Conservation (phyloP, 345 rosid genomes). For the Ceriops zippeliana region DNA sequence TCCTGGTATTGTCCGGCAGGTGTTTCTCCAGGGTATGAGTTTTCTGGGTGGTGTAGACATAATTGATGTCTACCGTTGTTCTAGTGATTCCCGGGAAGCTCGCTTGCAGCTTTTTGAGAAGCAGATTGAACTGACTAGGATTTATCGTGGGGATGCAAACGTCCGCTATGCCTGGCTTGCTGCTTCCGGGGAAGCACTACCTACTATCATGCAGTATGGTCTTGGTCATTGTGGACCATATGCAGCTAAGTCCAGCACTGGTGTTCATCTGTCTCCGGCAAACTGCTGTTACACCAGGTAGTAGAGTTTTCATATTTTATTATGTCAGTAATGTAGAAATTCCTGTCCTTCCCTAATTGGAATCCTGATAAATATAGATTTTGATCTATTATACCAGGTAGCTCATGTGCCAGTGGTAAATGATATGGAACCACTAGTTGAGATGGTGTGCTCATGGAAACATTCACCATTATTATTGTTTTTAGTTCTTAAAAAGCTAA, state of each 20-base stretch:
- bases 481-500: no score
- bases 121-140: slow-evolving; percentile 64
- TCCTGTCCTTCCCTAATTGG: no score
- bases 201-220: slow-evolving; percentile 48
- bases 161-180: slow-evolving; percentile 89
- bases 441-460: no score
- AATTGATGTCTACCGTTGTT: slow-evolving; percentile 43
- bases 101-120: slow-evolving; percentile 67
- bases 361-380: no score
- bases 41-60: slow-evolving; percentile 41
- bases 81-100: slow-evolving; percentile 38
- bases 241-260: slow-evolving; percentile 52
- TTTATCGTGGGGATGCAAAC: slow-evolving; percentile 77
- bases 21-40: slow-evolving; percentile 52
- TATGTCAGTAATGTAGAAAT: neutral
- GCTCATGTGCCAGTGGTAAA: no score
- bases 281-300: slow-evolving; percentile 64
- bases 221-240: slow-evolving; percentile 63
- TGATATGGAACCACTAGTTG: no score
- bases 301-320: neutral
- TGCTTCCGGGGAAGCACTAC: slow-evolving; percentile 45
- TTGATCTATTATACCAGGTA: no score
- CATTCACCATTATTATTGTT: no score
- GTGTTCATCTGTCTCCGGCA: slow-evolving; percentile 68
- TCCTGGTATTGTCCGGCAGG: slow-evolving; percentile 38